Base-by-base conservation (phyloP, 345 rosid species). In the Arabidopsis arenosa region DNA sequence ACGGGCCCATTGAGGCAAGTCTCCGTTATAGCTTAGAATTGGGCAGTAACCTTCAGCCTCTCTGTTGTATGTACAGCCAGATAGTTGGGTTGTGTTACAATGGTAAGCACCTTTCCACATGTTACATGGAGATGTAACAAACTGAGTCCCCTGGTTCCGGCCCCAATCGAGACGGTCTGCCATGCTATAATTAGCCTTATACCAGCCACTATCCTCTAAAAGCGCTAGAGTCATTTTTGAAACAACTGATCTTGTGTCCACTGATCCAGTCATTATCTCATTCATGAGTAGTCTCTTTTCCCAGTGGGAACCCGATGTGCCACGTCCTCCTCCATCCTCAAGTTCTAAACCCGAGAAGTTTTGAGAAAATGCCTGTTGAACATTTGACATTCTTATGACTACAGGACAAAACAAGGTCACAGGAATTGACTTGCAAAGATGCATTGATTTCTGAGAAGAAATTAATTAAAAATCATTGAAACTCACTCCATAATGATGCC, bases 281-380 rank as follows among this genome's bases (percentile, higher is more conserved):
- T 95, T 95, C 99, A 95, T 95, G 79, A 95, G 82, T 52, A 95
- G 97, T 79, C 99, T 87, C 72, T 95, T 95, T 63, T 95, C 99
- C 99, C 99, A 95, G 75, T 95, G 99, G 53, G 99, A 95, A 70
- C 99, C 99, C 68, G 99, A 95, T 70, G 99, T 95, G 71, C 99
- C 99, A 58, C 99, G 98, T 49, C 99, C 99, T 80, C 99, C 99
- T 69, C 99, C 99, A 84, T 95, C 99, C 80, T 95, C 99, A 61
- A 95, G 93, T 82, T 95, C 99, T 77, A 95, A 86, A 45, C 99
- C 99, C 4, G 97, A 93, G 76, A 93, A 93, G 80, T 95, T 95
- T 60, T 87, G 91, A 49, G 97, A 90, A 75, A 89, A 95, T 52
- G 99, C 96, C 99, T 95, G 92, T 63, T 36, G 64, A 68, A 37